phyloP scores from a whole-genome alignment of 805 yeast genomes.

The Groenewaldozyma salmanticensis region DNA sequence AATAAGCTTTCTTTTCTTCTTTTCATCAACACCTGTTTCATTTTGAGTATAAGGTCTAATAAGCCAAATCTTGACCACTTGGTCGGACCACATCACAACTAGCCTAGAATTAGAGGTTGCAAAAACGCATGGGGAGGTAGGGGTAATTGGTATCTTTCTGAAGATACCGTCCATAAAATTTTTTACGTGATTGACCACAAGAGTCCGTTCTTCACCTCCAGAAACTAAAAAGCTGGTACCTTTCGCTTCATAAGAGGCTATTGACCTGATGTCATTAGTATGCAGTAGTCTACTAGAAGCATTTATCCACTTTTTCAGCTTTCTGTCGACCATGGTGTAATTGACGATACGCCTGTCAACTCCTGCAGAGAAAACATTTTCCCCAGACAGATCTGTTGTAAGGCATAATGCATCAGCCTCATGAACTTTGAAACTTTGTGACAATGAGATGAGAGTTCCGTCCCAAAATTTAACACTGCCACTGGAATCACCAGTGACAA shows the following conservation, averaged over 20 bases:
- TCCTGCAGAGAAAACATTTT: constrained; percentile 75
- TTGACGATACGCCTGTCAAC: constrained; percentile 86
- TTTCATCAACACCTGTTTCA: constrained; percentile 18
- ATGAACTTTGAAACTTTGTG: constrained; percentile 74
- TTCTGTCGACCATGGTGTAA: constrained; percentile 41
- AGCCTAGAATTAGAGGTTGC: constrained; percentile 40
- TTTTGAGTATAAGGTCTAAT: constrained; percentile 27
- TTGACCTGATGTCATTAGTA: constrained; percentile 72
- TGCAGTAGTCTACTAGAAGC: constrained; percentile 71
- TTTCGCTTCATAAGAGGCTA: constrained; percentile 45
- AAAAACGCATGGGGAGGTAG: constrained; percentile 48
- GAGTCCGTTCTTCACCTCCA: constrained; percentile 36
- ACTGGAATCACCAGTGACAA: constrained; percentile 95
- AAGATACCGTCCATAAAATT: constrained; percentile 64
- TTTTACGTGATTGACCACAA: constrained; percentile 48
- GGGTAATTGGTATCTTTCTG: constrained; percentile 52
- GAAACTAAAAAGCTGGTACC: constrained; percentile 50
- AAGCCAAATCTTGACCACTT: constrained; percentile 72
- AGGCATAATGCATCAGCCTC: constrained; percentile 85
- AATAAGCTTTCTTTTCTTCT: constrained; percentile 44
- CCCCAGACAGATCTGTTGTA: constrained; percentile 48
- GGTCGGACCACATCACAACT: constrained; percentile 73
- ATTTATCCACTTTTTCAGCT: constrained; percentile 58
- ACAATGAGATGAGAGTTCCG: constrained; percentile 57
- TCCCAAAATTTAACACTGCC: constrained; percentile 95